These are phyloP conservation scores for Euphorbia peplus DNA, from an alignment of 345 rosid genomes.

Conservation along the genomic window DNA sequence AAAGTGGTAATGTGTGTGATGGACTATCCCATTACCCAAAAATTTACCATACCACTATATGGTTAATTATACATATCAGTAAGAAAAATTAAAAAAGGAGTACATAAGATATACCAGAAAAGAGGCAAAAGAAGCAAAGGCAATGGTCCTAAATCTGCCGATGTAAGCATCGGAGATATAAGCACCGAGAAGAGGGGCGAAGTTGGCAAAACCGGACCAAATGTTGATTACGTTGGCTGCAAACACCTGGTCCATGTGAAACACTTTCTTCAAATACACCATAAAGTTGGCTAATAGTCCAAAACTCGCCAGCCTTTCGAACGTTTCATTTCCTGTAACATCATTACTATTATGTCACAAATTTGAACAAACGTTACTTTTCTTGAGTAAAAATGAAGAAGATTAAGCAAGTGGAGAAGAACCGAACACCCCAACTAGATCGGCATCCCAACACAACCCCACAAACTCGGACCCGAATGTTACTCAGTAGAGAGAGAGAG, in stretches of 20 bases:
- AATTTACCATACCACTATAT: too few relatives aligned
- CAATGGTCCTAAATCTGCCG: constrained; percentile 30
- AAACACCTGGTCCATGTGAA: constrained; percentile 35
- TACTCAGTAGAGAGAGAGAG: too few relatives aligned
- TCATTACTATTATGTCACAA: not conserved
- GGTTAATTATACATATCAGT: too few relatives aligned
- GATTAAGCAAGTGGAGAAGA: too few relatives aligned
- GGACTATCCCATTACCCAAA: too few relatives aligned
- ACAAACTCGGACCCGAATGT: too few relatives aligned
- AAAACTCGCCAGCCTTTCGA: constrained; percentile 43
- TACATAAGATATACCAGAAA: constrained; percentile 42
- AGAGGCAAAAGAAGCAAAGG: constrained; percentile 25
- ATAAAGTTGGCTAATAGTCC: constrained; percentile 41
- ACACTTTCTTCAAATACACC: constrained; percentile 31
- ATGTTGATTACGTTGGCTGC: constrained; percentile 32
- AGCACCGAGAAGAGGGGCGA: constrained; percentile 38
- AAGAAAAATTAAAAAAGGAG: not conserved
- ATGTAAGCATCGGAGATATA: constrained; percentile 27
- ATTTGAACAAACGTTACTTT: too few relatives aligned
- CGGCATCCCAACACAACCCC: too few relatives aligned
- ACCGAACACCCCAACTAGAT: too few relatives aligned
- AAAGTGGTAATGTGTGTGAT: too few relatives aligned
- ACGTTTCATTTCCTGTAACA: constrained; percentile 50
- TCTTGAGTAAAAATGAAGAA: too few relatives aligned
- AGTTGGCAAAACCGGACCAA: constrained; percentile 41